Percentiles rank a stretch among this genome's conserved stretches.
phyloP scores from a whole-genome alignment of 768 basidiomycete species.

The Exidia glandulosa region DNA sequence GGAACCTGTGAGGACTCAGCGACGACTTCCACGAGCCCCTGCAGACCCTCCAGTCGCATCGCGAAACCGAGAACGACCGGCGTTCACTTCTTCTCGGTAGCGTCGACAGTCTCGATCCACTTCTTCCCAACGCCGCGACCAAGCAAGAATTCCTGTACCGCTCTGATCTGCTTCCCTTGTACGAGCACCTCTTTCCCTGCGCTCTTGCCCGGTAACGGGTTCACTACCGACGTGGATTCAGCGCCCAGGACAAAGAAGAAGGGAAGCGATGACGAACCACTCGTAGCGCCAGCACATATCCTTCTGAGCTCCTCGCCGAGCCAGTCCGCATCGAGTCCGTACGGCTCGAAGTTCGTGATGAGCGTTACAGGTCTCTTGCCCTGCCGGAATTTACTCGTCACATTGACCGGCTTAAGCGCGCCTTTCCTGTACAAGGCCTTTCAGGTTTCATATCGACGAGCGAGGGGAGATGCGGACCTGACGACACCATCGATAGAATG shows the following conservation, averaged over 20 bases:
- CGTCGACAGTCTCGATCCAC: slow-evolving; percentile 57
- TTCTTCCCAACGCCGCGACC: slow-evolving; percentile 67
- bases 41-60: no score
- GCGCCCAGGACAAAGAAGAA: neutral
- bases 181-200: slow-evolving; percentile 63
- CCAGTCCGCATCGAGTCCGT: slow-evolving; percentile 51
- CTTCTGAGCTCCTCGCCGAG: slow-evolving; percentile 72
- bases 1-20: no score
- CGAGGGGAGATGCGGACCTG: slow-evolving; percentile 37
- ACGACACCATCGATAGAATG: slow-evolving; percentile 52
- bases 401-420: slow-evolving; percentile 51
- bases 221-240: slow-evolving; percentile 35
- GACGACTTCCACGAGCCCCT: no score
- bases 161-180: slow-evolving; percentile 70
- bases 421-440: slow-evolving; percentile 51
- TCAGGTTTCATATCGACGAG: slow-evolving; percentile 1
- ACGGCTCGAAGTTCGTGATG: slow-evolving; percentile 73
- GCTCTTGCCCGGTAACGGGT: slow-evolving; percentile 45
- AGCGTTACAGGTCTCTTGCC: slow-evolving; percentile 68
- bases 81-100: slow-evolving; percentile 13
- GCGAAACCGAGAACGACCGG: no score
- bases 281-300: slow-evolving; percentile 69
- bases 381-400: slow-evolving; percentile 63
- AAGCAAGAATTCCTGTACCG: slow-evolving; percentile 54
- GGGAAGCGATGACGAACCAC: slow-evolving; percentile 34